Conservation (phyloP, 306 rosid genomes). For the Ziziphus jujuba region DNA sequence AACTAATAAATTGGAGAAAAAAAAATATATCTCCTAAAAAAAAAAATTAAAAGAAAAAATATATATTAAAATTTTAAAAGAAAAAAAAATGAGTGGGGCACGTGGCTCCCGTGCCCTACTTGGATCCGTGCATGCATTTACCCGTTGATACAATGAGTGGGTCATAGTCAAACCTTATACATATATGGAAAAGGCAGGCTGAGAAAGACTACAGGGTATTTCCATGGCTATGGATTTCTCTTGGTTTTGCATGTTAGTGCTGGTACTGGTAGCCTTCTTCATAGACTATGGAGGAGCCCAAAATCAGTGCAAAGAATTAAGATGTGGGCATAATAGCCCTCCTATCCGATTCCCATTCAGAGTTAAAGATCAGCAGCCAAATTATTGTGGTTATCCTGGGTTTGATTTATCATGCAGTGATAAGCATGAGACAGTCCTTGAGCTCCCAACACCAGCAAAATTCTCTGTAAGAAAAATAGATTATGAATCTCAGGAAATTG, state of each 20-base stretch:
- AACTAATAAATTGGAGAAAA: too few relatives aligned
- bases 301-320: slow-evolving; percentile 8
- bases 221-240: background rate
- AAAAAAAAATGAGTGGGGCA: too few relatives aligned
- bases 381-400: slow-evolving; percentile 26
- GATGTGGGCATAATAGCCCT: slow-evolving; percentile 22
- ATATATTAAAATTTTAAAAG: too few relatives aligned
- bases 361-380: slow-evolving; percentile 10
- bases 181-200: too few relatives aligned
- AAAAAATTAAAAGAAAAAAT: too few relatives aligned
- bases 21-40: too few relatives aligned
- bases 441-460: slow-evolving; percentile 34
- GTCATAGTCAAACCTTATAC: too few relatives aligned
- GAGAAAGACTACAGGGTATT: background rate
- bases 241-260: slow-evolving; percentile 12
- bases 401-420: slow-evolving; percentile 44
- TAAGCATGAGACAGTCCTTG: slow-evolving; percentile 11
- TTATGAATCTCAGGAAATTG: slow-evolving; percentile 31
- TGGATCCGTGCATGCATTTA: too few relatives aligned
- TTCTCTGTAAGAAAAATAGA: slow-evolving; percentile 24
- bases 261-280: slow-evolving; percentile 10
- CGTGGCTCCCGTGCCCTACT: too few relatives aligned
- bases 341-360: slow-evolving; percentile 42
- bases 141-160: too few relatives aligned
- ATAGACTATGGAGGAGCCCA: slow-evolving; percentile 3